phyloP scores from a whole-genome alignment of 495 filamentous ascomycete species.

The Neurospora discreta region DNA sequence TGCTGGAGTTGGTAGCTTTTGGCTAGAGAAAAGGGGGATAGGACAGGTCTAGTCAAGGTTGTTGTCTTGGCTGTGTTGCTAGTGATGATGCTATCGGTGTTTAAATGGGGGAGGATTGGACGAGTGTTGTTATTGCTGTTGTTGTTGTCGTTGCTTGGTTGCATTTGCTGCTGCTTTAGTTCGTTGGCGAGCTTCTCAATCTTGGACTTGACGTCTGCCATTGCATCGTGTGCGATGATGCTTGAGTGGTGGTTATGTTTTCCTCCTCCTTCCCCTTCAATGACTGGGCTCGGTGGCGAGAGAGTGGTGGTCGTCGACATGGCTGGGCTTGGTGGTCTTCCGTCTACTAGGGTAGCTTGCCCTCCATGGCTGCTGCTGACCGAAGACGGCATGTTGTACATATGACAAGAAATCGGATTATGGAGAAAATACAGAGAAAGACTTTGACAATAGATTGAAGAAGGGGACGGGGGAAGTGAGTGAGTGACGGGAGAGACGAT shows the following conservation, averaged over 20 bases:
- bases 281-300: not conserved
- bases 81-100: not conserved
- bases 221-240: not conserved
- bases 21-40: not conserved
- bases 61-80: not conserved
- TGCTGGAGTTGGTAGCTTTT: not conserved
- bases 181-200: not conserved
- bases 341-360: not conserved
- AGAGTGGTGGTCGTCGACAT: not conserved
- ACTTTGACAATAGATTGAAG: not conserved
- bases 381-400: not conserved
- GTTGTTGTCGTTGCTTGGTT: too few relatives aligned
- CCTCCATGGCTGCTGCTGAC: not conserved
- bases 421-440: not conserved
- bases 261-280: not conserved
- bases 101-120: not conserved
- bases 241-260: not conserved
- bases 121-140: not conserved
- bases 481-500: not conserved
- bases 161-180: not conserved
- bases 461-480: not conserved
- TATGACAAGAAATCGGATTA: not conserved
- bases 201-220: not conserved
- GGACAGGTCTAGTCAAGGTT: not conserved
- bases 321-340: not conserved